Conservation (phyloP, 768 basidiomycete genomes). For the Boletus subparvulus region DNA sequence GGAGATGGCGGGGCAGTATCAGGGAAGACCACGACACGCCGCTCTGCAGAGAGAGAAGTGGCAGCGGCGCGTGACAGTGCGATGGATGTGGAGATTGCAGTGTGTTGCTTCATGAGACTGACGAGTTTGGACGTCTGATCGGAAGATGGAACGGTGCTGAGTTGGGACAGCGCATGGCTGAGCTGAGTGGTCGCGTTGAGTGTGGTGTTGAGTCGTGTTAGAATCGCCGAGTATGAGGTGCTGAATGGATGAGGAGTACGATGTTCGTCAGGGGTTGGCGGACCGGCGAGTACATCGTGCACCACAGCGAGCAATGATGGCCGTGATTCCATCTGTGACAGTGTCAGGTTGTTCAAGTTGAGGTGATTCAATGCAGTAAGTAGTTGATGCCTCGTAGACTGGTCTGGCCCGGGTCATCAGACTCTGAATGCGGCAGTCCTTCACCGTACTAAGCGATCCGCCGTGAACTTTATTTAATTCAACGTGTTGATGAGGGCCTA, state of each 20-base stretch:
- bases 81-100: conserved; percentile 39
- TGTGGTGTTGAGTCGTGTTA: conserved; percentile 47
- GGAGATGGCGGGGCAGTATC: conserved; percentile 31
- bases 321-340: conserved; percentile 4
- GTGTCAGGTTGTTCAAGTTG: too few species aligned
- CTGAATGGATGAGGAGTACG: conserved; percentile 28
- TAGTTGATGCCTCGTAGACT: too few species aligned
- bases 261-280: conserved; percentile 16
- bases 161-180: conserved; percentile 48
- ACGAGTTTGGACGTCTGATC: conserved; percentile 65
- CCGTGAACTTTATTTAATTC: too few species aligned
- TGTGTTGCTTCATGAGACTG: conserved; percentile 65
- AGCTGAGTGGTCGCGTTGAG: conserved; percentile 53
- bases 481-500: too few species aligned
- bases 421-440: too few species aligned
- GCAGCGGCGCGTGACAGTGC: conserved; percentile 23
- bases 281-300: conserved; percentile 27
- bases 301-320: conserved; percentile 27
- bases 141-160: conserved; percentile 45
- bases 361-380: too few species aligned
- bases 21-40: conserved; percentile 24
- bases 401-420: too few species aligned
- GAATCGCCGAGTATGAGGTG: conserved; percentile 14
- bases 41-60: conserved; percentile 20
- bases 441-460: too few species aligned